A percentile compares a stretch with the other conserved stretches of the same genome.
Evolutionary conservation across 306 rosid species (phyloP).

Genomic region (Purshia tridentata): DNA sequence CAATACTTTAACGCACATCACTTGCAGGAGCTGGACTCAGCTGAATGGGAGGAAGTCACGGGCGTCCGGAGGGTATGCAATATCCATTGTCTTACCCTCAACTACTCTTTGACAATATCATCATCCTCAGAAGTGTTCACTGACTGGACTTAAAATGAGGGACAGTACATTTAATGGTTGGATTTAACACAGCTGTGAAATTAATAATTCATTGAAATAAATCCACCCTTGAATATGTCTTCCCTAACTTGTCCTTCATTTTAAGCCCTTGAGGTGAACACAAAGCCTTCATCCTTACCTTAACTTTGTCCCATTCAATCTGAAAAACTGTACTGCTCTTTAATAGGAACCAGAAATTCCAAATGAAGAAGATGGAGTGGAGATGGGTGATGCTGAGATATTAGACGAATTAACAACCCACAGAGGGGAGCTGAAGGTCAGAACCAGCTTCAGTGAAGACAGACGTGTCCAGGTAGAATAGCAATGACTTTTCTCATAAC

Average conservation of each 20-base stretch:
- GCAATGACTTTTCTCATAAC: background rate
- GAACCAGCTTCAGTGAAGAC: constrained; percentile 67
- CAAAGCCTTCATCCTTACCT: background rate
- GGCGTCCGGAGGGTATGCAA: constrained; percentile 49
- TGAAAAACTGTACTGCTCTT: background rate
- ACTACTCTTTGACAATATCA: no score
- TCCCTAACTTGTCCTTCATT: no score
- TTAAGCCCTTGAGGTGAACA: no score
- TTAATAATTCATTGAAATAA: no score
- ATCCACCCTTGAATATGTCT: no score
- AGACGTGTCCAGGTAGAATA: constrained; percentile 46
- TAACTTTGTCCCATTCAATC: background rate
- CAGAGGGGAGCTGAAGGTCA: constrained; percentile 82
- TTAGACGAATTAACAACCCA: constrained; percentile 70
- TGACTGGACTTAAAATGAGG: no score
- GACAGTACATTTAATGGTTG: no score
- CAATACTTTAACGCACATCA: constrained; percentile 50
- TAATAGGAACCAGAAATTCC: constrained; percentile 48
- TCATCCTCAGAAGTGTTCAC: no score
- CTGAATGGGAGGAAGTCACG: constrained; percentile 73
- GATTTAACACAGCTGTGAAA: no score
- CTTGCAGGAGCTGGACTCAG: constrained; percentile 71
- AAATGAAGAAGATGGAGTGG: constrained; percentile 34
- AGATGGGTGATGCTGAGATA: constrained; percentile 62
- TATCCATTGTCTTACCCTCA: background rate